These are phyloP conservation scores for Dorcoceras hygrometricum DNA, from an alignment of 257 asterid species.

Conservation along the genomic window DNA sequence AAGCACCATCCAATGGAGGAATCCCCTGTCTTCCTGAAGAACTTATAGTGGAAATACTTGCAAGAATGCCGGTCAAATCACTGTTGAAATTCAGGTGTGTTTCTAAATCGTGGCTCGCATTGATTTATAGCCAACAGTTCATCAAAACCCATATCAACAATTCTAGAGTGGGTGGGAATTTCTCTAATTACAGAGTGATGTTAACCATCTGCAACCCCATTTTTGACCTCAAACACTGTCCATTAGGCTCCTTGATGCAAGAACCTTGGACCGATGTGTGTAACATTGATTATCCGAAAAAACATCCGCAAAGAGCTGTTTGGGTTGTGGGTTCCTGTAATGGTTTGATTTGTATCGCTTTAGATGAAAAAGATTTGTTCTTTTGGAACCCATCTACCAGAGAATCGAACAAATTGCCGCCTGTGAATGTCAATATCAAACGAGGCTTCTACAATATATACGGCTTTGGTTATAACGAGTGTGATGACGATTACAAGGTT, in stretches of 20 bases:
- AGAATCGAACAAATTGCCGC: constrained; percentile 31
- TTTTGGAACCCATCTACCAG: constrained; percentile 53
- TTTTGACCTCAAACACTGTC: constrained; percentile 31
- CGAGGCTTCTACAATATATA: constrained; percentile 25
- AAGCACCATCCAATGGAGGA: constrained; percentile 2
- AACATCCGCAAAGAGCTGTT: constrained; percentile 23
- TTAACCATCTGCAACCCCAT: constrained; percentile 24
- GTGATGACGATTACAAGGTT: constrained; percentile 48
- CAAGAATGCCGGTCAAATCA: constrained; percentile 47
- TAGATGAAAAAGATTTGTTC: constrained; percentile 26
- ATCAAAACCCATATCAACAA: constrained; percentile 31
- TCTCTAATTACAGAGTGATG: constrained; percentile 25
- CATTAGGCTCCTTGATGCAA: constrained; percentile 28
- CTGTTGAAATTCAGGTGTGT: constrained; percentile 46
- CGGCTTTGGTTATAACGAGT: constrained; percentile 47
- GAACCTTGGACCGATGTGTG: constrained; percentile 17
- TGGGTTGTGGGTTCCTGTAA: constrained; percentile 41
- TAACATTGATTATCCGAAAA: constrained; percentile 29
- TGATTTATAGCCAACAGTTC: constrained; percentile 37
- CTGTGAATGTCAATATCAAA: constrained; percentile 1
- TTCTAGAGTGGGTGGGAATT: constrained; percentile 18
- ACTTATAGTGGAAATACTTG: constrained; percentile 42
- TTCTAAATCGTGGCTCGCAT: constrained; percentile 38
- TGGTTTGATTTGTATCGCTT: constrained; percentile 42
- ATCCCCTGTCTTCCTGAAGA: constrained; percentile 36